phyloP scores from a whole-genome alignment of 257 asterid genomes.

The Cordia subcordata region DNA sequence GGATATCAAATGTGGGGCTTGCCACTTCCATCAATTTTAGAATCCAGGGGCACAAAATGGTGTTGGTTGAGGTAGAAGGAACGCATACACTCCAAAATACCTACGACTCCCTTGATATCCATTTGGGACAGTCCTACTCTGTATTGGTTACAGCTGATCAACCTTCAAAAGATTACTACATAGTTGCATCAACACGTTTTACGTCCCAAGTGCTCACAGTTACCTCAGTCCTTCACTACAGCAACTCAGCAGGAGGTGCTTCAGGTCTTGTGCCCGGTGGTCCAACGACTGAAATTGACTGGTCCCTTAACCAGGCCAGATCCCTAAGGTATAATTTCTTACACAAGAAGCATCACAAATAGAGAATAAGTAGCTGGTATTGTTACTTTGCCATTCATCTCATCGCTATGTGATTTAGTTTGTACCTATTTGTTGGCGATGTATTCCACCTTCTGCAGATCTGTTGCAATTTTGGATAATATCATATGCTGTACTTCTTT shows the following conservation, averaged over 20 bases:
- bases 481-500: no score
- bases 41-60: conserved; percentile 41
- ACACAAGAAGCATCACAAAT: no score
- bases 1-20: conserved; percentile 46
- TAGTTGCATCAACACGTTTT: conserved; percentile 39
- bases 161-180: conserved; percentile 31
- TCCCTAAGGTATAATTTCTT: conserved; percentile 29
- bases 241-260: conserved; percentile 28
- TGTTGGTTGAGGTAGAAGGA: conserved; percentile 43
- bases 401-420: no score
- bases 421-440: no score
- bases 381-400: no score
- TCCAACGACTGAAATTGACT: conserved; percentile 37
- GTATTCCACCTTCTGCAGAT: no score
- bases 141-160: conserved; percentile 39
- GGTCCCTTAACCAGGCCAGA: conserved; percentile 55
- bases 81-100: conserved; percentile 42
- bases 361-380: no score
- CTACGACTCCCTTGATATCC: conserved; percentile 37
- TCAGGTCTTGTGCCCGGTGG: conserved; percentile 39
- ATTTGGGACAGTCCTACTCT: conserved; percentile 45
- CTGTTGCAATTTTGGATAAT: no score
- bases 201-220: conserved; percentile 36
- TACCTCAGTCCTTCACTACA: conserved; percentile 38
- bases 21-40: conserved; percentile 37